phyloP scores from a whole-genome alignment of 169 alveolate genomes.

The Cryptosporidium andersoni region DNA sequence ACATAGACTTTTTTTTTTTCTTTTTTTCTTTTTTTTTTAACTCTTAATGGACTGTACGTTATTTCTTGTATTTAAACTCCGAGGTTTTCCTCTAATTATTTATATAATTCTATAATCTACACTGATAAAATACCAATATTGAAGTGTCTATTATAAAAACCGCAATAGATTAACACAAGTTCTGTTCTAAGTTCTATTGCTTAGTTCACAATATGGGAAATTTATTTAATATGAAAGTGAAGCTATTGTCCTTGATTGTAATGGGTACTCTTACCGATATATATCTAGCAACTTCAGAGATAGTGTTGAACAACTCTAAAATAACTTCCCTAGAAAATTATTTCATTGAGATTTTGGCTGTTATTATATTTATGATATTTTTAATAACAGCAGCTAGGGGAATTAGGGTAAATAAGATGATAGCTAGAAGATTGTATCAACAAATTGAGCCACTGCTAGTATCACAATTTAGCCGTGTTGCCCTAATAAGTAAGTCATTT shows the following conservation, averaged over 20 bases:
- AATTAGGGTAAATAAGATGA: slow-evolving; percentile 20
- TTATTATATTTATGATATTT: slow-evolving; percentile 9
- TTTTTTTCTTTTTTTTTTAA: background rate
- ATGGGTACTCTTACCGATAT: too few relatives aligned
- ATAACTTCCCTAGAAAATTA: background rate
- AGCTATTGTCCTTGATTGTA: too few relatives aligned
- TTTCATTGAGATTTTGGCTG: slow-evolving; percentile 37
- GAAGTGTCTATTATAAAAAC: too few relatives aligned
- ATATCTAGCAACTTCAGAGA: too few relatives aligned
- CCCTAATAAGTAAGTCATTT: slow-evolving; percentile 44
- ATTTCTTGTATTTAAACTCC: background rate
- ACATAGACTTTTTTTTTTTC: too few relatives aligned
- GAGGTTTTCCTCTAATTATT: background rate
- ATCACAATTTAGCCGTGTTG: slow-evolving; percentile 54
- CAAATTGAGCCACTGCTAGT: slow-evolving; percentile 1
- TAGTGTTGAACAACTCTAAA: too few relatives aligned
- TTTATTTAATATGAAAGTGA: too few relatives aligned
- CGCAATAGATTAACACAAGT: too few relatives aligned
- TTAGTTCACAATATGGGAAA: too few relatives aligned
- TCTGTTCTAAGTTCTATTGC: too few relatives aligned
- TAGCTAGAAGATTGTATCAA: slow-evolving; percentile 12
- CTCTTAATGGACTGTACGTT: slow-evolving; percentile 3
- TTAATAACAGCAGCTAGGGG: slow-evolving; percentile 24
- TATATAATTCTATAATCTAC: too few relatives aligned
- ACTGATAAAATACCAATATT: too few relatives aligned